These are phyloP conservation scores for Hemileccinum rubropunctum DNA, from an alignment of 768 basidiomycete species.

Conservation along the genomic window DNA sequence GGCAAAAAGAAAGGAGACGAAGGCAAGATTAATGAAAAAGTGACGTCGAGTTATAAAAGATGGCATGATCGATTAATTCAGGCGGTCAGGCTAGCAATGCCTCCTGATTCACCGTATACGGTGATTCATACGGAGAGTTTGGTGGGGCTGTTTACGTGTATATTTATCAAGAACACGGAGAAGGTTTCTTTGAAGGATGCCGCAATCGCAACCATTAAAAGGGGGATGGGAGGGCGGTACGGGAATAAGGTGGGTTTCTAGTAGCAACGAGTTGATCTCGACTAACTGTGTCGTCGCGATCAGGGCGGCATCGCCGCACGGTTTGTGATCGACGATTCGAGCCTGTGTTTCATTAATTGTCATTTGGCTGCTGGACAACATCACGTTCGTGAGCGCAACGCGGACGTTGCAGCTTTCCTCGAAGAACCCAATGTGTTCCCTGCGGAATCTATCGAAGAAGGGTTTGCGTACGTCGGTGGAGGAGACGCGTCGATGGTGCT, in stretches of 20 bases:
- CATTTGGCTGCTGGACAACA: conserved; percentile 96
- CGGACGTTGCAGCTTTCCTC: conserved; percentile 82
- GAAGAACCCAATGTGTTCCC: conserved; percentile 77
- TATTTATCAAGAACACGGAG: conserved; percentile 72
- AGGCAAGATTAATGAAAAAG: conserved; percentile 63
- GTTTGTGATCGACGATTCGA: conserved; percentile 88
- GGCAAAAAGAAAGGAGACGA: conserved; percentile 61
- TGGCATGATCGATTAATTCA: conserved; percentile 82
- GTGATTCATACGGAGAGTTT: conserved; percentile 85
- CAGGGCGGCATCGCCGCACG: conserved; percentile 91
- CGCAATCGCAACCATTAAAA: conserved; percentile 80
- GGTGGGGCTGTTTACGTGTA: conserved; percentile 79
- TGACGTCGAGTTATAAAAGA: conserved; percentile 80
- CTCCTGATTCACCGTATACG: conserved; percentile 70
- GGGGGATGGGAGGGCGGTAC: conserved; percentile 90
- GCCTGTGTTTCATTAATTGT: conserved; percentile 92
- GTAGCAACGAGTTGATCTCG: not conserved
- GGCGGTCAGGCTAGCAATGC: conserved; percentile 74
- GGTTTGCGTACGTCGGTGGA: conserved; percentile 77
- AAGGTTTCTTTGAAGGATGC: conserved; percentile 58
- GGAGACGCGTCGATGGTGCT: conserved; percentile 91
- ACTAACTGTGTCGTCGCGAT: not conserved
- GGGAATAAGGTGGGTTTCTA: conserved; percentile 80
- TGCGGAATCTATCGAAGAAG: conserved; percentile 46
- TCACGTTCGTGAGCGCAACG: conserved; percentile 77